Percentiles rank a stretch among this genome's conserved stretches.
These are phyloP conservation scores for Lactifluus piperatus DNA, from an alignment of 768 basidiomycete genomes.

Conservation along the genomic window DNA sequence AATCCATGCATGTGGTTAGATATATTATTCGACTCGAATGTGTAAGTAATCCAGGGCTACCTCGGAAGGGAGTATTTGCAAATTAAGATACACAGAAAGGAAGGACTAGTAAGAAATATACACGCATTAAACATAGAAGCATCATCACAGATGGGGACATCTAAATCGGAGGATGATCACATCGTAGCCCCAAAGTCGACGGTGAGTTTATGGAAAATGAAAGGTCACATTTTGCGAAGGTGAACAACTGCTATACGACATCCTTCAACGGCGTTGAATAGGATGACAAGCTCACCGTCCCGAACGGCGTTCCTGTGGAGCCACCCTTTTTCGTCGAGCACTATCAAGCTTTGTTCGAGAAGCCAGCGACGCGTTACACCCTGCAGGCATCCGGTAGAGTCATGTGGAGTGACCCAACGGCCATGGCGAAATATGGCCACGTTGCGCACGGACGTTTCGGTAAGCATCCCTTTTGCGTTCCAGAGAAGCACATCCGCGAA, in stretches of 20 bases:
- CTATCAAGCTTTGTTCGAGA: conserved; percentile 47
- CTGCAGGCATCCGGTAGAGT: conserved; percentile 55
- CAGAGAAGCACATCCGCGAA: conserved; percentile 55
- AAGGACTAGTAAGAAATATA: neutral
- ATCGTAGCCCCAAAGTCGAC: neutral
- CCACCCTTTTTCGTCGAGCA: conserved; percentile 25
- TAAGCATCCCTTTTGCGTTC: conserved; percentile 41
- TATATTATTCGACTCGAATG: neutral
- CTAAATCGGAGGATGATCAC: neutral
- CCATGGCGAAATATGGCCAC: conserved; percentile 51
- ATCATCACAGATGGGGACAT: too few species aligned
- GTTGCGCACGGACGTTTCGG: conserved; percentile 65
- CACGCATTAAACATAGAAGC: neutral
- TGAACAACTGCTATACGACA: conserved; percentile 40
- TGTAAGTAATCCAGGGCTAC: neutral
- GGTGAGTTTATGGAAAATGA: neutral
- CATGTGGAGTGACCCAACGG: conserved; percentile 59
- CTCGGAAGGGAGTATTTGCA: neutral
- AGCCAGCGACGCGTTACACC: conserved; percentile 67
- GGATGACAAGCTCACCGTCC: conserved; percentile 51
- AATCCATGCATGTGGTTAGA: neutral
- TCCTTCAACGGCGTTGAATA: conserved; percentile 67
- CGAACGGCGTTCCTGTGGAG: conserved; percentile 30
- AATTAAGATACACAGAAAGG: neutral
- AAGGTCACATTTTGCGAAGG: neutral